Evolutionary conservation across 1,284 basidiomycete genomes (phyloP), one percentile per base, ranked within the genome.

Genomic region (Leccinum fallax): DNA sequence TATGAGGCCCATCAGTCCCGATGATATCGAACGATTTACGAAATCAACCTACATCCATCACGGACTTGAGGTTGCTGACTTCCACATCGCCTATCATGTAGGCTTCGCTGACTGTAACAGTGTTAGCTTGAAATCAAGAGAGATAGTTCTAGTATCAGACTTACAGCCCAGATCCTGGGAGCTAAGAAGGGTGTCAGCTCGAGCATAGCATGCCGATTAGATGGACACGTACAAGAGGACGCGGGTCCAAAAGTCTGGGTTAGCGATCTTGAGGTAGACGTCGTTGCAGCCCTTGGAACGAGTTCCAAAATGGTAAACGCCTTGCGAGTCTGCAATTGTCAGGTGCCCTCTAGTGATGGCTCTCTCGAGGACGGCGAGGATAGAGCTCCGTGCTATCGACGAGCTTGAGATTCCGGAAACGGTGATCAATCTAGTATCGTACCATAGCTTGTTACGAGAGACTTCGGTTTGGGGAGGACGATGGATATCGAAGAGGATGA

Each of bases 31-130:
- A 38, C 1, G 38, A 34, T 5, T 7, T 0, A 19, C n/a, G 21
- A 48, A 49, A 80, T 38, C 16, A 13, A 63, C 90, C 70, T 72
- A 92, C 93, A 73, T 91, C 85, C 85, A 95, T 94, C 59, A 89
- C 82, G 30, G 83, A 81, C 69, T 87, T 88, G 61, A 96, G 83
- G 70, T 87, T 85, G 62, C 84, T 84, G 5, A 90, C 85, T 71
- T 92, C 81, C 53, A 94, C 82, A 64, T 94, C 90, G 56, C 90
- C 90, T 68, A 88, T 81, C 89, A 94, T 94, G 78, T 90, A 94
- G 2, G 92, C 90, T 81, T 97, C 94, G 71, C 92, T 92, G 77
- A 97, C 89, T 90, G 73, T 43, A 69, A 61, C 63, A 52, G 46
- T 53, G 67, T 69, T 34, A 71, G 63, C 24, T 61, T 24, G 53